Evolutionary conservation across 1,139 yeast species (phyloP).

Genomic region (Ogataea hybrid): DNA sequence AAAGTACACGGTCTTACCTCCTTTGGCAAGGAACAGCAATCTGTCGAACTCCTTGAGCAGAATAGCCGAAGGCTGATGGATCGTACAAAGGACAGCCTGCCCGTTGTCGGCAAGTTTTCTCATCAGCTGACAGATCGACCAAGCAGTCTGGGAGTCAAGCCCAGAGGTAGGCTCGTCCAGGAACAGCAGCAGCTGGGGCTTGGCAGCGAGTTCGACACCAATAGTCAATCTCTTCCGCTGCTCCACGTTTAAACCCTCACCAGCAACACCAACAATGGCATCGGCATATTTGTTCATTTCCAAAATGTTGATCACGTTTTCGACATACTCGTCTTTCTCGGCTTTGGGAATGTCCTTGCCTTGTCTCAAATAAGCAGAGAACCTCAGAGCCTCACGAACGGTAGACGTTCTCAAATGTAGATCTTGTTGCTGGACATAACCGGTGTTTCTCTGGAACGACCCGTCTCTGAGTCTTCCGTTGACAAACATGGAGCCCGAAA

Average conservation of each 20-base stretch:
- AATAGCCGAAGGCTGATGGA: constrained; percentile 82
- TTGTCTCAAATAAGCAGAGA: constrained; percentile 74
- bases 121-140: constrained; percentile 79
- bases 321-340: constrained; percentile 72
- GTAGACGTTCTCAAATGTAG: constrained; percentile 71
- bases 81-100: constrained; percentile 80
- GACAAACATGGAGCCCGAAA: constrained; percentile 73
- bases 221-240: constrained; percentile 83
- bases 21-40: constrained; percentile 64
- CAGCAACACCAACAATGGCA: constrained; percentile 82
- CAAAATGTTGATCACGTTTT: constrained; percentile 62
- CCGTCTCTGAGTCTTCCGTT: constrained; percentile 67
- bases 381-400: constrained; percentile 73
- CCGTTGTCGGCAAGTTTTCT: constrained; percentile 74
- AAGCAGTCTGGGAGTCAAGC: constrained; percentile 87
- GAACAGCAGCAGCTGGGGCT: constrained; percentile 75
- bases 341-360: constrained; percentile 49
- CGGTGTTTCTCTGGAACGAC: constrained; percentile 79
- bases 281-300: constrained; percentile 77
- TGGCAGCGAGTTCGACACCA: constrained; percentile 87
- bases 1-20: constrained; percentile 78
- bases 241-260: constrained; percentile 76
- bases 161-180: constrained; percentile 95
- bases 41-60: constrained; percentile 77
- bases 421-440: constrained; percentile 85